Conservation (phyloP, 2,329 filamentous ascomycete species). For the Aspergillus arachidicola region DNA sequence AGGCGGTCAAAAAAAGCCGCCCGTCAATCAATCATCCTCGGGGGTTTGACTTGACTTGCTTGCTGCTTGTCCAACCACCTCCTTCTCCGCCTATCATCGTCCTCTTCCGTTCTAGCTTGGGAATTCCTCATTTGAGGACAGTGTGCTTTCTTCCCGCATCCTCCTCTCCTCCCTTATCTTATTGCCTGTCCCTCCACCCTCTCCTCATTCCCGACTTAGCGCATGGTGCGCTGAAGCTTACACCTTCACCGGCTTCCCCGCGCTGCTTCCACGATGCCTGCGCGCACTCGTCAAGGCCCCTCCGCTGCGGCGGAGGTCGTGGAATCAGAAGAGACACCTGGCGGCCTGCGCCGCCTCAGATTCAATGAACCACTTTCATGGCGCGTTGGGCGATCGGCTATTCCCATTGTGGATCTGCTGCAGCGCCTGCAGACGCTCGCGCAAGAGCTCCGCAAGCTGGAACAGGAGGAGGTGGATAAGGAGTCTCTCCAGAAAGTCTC, state of each 20-base stretch:
- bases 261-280: slow-evolving; percentile 42
- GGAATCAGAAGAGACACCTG: slow-evolving; percentile 35
- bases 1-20: slow-evolving; percentile 9
- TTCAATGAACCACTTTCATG: slow-evolving; percentile 89
- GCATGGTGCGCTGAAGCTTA: slow-evolving; percentile 26
- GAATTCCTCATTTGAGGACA: background rate
- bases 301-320: slow-evolving; percentile 34
- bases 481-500: slow-evolving; percentile 83
- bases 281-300: slow-evolving; percentile 45
- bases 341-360: slow-evolving; percentile 54
- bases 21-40: slow-evolving; percentile 2
- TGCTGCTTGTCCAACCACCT: slow-evolving; percentile 5
- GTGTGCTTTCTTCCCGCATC: background rate
- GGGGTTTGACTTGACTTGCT: background rate
- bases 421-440: slow-evolving; percentile 77
- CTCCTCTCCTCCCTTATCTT: background rate
- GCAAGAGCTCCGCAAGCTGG: slow-evolving; percentile 80
- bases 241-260: slow-evolving; percentile 23
- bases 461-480: slow-evolving; percentile 82
- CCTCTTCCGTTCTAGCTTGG: background rate
- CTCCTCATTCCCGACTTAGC: slow-evolving; percentile 5
- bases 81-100: slow-evolving; percentile 1
- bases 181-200: background rate
- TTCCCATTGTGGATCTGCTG: slow-evolving; percentile 79
- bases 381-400: slow-evolving; percentile 81